Percentiles rank a stretch among this genome's conserved stretches.
phyloP scores from a whole-genome alignment of 73 alveolate species.

The Uronychia setigera region DNA sequence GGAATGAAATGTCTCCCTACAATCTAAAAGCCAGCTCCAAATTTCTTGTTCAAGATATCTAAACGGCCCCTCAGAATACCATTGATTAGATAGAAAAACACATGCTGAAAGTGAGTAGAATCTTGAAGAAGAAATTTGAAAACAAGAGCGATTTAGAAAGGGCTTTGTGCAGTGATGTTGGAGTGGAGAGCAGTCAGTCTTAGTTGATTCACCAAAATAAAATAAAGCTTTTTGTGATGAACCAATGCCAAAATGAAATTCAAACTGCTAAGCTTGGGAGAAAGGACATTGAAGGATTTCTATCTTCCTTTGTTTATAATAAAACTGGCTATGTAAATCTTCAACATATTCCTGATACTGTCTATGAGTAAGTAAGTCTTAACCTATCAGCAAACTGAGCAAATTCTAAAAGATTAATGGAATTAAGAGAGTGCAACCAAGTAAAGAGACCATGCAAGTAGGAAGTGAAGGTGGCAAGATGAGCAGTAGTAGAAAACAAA shows the following conservation, averaged over 20 bases:
- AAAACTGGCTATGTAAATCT: constrained; percentile 50
- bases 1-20: background rate
- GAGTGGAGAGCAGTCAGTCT: constrained; percentile 44
- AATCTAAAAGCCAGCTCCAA: background rate
- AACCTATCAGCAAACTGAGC: constrained; percentile 22
- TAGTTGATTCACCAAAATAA: constrained; percentile 25
- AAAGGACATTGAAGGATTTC: constrained; percentile 56
- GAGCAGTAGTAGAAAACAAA: constrained; percentile 20
- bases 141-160: constrained; percentile 6
- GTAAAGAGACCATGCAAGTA: constrained; percentile 4
- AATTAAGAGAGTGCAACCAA: constrained; percentile 30
- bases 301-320: constrained; percentile 57
- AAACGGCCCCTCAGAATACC: constrained; percentile 59
- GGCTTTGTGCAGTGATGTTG: constrained; percentile 13
- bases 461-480: constrained; percentile 8
- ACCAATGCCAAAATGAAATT: constrained; percentile 47
- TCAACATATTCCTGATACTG: constrained; percentile 31
- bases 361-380: constrained; percentile 22
- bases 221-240: constrained; percentile 32
- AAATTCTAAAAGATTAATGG: constrained; percentile 8
- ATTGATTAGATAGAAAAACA: constrained; percentile 39
- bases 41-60: constrained; percentile 38
- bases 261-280: constrained; percentile 17
- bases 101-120: constrained; percentile 47
- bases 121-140: constrained; percentile 23